Evolutionary conservation across 345 rosid species (phyloP).

Genomic region (Populus davidiana): DNA sequence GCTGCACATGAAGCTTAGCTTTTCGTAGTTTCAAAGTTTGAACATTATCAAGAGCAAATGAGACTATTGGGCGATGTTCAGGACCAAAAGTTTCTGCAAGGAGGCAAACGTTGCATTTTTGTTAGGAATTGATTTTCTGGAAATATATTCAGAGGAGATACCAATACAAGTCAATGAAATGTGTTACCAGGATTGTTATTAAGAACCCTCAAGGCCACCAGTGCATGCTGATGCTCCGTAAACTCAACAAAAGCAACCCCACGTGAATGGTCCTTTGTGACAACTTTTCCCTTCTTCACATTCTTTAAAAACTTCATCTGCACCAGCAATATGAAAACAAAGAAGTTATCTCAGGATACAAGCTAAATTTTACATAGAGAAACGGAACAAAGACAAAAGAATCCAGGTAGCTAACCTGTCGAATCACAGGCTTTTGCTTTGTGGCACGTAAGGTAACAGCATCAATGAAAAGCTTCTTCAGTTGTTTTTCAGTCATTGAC

Average conservation of each 20-base stretch:
- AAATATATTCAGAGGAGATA: neutral
- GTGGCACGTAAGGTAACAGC: conserved; percentile 88
- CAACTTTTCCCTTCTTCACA: conserved; percentile 61
- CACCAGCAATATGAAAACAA: conserved; percentile 7
- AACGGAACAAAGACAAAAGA: neutral
- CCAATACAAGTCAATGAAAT: neutral
- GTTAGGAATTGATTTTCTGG: neutral
- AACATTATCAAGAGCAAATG: conserved; percentile 79
- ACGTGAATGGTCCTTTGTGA: conserved; percentile 63
- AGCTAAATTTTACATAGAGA: neutral
- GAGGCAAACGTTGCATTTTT: conserved; percentile 6
- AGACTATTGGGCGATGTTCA: conserved; percentile 75
- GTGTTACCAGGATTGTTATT: conserved; percentile 81
- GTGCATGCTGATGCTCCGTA: conserved; percentile 79
- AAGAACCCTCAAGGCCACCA: conserved; percentile 86
- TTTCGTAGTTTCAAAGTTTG: conserved; percentile 66
- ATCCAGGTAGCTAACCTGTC: conserved; percentile 52
- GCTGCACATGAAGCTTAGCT: conserved; percentile 41
- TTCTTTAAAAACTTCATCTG: conserved; percentile 77
- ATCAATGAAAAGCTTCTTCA: conserved; percentile 60
- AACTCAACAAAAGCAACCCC: conserved; percentile 92
- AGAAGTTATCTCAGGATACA: neutral
- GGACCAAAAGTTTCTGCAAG: conserved; percentile 76
- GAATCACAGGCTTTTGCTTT: conserved; percentile 76
- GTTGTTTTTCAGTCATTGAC: conserved; percentile 61